Evolutionary conservation across 805 yeast species (phyloP), one percentile per base, ranked within the genome.

Genomic region (Phaffomyces antillensis): DNA sequence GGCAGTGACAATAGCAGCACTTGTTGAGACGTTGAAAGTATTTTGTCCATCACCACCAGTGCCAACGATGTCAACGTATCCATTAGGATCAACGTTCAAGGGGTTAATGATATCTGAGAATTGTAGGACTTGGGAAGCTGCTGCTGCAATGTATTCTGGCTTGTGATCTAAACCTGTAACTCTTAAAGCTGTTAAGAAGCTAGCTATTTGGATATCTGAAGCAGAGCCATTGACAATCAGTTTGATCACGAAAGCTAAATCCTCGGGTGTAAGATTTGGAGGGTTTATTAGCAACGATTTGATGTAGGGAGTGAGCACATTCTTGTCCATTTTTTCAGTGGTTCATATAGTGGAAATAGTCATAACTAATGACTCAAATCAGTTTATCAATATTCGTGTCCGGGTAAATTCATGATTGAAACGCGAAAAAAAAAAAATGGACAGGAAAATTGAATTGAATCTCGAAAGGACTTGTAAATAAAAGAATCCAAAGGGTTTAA

Each of bases 11-110:
- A 93, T 88, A 1, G 97, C 97, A 2, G 96, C 73, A 3, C 97
- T 86, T 0, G 99, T 93, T 15, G 95, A 84, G 3, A 93, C 99
- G 55, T 93, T 93, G 68, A 93, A 93, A 0, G 99, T 93, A 61
- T 93, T 84, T 60, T 93, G 96, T 2, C 96, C 96, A 61, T 93
- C 99, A 15, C 99, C 99, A 25, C 99, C 99, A 0, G 99, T 93
- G 2, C 99, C 99, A 7, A 93, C 99, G 28, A 93, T 86, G 62
- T 93, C 99, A 7, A 83, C 72, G 53, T 75, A 83, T 0, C 84
- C 84, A 1, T 62, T 64, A 1, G 66, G 55, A 35, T 74, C 76
- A 13, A 76, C 74, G 2, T 58, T 53, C 8, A 64, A 55, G 3
- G 71, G 61, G 10, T 72, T 67, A n/a, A 87, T 75, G 2, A 69